Base-by-base conservation (phyloP, 163 green algal genomes). In the Trebouxia gelatinosa region DNA sequence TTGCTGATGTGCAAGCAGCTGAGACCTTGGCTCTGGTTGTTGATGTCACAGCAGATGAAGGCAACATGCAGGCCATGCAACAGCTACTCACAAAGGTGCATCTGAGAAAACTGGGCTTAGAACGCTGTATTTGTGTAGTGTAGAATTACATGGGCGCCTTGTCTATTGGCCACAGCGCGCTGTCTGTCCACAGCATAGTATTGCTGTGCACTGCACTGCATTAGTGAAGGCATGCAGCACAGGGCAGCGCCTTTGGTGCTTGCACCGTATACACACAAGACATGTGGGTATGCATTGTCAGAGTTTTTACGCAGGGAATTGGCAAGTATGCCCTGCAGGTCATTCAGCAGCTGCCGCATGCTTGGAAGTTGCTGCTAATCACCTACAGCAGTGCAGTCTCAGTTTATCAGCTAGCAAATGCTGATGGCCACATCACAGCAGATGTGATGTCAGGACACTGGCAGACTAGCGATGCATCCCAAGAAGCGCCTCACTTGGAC, bases 401-500 rank as follows among this genome's bases (percentile, higher is more conserved):
- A 34, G 43, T 76, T 2, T 61, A 76, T n/a, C 68, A 61, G 40
- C 40, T 76, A 29, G 40, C 7, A 7, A 37, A 39, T 7, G n/a
- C n/a, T n/a, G 13, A 6, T 31, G 68, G 68, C 28, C 2, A 29
- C 2, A 17, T 62, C 40, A 76, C 68, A n/a, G 68, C 68, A 46
- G 68, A 76, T 61, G 46, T 76, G 40, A 43, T 76, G n/a, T 59
- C 39, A 34, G 68, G 68, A 32, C 23, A 76, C 1, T 61, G 68
- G 40, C 68, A 61, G 19, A 19, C 11, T 28, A 46, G 23, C 65
- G 32, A 5, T 16, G 7, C 17, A 2, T 5, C 19, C 17, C 28
- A 64, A 19, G 19, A 62, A n/a, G 6, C 64, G 50, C 11, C 64
- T 46, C 6, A 39, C n/a, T 61, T 76, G 29, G 28, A n/a, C 6